These are phyloP conservation scores for Ophiostoma sp. DNA, from an alignment of 2,329 filamentous ascomycete species.

Conservation along the genomic window DNA sequence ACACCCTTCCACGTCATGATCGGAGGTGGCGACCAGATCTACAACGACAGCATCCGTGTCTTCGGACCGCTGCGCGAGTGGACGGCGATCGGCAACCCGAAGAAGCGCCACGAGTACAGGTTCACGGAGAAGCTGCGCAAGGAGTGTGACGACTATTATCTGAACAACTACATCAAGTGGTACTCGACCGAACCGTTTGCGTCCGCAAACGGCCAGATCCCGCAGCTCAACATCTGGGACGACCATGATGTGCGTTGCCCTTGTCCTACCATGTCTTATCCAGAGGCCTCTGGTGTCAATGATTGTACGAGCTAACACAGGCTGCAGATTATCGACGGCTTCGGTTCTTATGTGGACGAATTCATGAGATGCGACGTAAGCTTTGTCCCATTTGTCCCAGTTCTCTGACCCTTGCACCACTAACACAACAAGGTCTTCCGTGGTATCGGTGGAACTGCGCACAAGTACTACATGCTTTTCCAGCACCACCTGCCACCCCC, in stretches of 20 bases:
- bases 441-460: conserved; percentile 83
- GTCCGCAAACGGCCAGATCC: conserved; percentile 80
- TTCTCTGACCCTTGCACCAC: neutral
- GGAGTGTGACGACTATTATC: conserved; percentile 83
- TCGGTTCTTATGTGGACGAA: conserved; percentile 85
- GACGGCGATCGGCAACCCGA: conserved; percentile 76
- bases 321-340: conserved; percentile 78
- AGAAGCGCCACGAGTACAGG: conserved; percentile 70
- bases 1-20: conserved; percentile 93
- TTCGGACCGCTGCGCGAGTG: conserved; percentile 74
- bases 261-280: neutral
- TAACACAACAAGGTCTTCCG: conserved; percentile 64
- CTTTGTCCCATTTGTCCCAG: conserved; percentile 19
- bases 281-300: neutral
- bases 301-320: conserved; percentile 37
- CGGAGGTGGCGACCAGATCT: conserved; percentile 91
- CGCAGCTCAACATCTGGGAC: conserved; percentile 97
- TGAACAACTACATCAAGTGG: conserved; percentile 77
- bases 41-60: conserved; percentile 89
- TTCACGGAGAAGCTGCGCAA: conserved; percentile 75
- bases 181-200: conserved; percentile 71
- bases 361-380: conserved; percentile 70
- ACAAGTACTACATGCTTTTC: conserved; percentile 98
- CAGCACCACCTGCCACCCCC: conserved; percentile 90
- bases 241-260: conserved; percentile 68